Conservation (phyloP, 148 eudicot genomes). For the Chenopodium formosanum region DNA sequence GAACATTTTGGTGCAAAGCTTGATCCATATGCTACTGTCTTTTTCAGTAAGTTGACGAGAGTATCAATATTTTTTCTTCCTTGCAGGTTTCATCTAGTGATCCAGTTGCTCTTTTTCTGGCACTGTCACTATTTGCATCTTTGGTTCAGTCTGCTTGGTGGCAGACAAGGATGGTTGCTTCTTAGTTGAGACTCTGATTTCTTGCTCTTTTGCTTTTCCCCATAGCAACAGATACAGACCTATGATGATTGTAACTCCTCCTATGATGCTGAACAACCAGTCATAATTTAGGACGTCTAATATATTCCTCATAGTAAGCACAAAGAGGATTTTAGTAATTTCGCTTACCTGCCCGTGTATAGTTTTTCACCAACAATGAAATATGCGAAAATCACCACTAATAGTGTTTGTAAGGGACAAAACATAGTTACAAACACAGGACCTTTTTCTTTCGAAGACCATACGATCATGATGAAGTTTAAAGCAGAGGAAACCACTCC, state of each 20-base stretch:
- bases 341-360: constrained; percentile 43
- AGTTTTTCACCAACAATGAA: constrained; percentile 47
- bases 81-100: constrained; percentile 22
- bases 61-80: not conserved
- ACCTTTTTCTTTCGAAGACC: constrained; percentile 40
- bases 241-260: constrained; percentile 37
- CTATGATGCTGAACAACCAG: constrained; percentile 39
- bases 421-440: constrained; percentile 17
- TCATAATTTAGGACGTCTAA: constrained; percentile 9
- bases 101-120: constrained; percentile 10
- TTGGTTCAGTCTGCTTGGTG: constrained; percentile 23
- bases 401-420: constrained; percentile 41
- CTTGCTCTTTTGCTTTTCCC: constrained; percentile 41
- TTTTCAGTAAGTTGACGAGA: constrained; percentile 10
- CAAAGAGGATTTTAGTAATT: not conserved
- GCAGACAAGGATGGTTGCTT: constrained; percentile 23
- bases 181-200: constrained; percentile 24
- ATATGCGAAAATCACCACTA: constrained; percentile 43
- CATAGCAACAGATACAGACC: constrained; percentile 50
- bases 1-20: not conserved
- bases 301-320: not conserved
- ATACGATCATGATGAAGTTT: constrained; percentile 40
- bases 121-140: constrained; percentile 24
- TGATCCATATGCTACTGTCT: not conserved
- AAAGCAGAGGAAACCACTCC: constrained; percentile 48